phyloP scores from a whole-genome alignment of 805 yeast species.

The Isabelozyma pseudorhagii region DNA sequence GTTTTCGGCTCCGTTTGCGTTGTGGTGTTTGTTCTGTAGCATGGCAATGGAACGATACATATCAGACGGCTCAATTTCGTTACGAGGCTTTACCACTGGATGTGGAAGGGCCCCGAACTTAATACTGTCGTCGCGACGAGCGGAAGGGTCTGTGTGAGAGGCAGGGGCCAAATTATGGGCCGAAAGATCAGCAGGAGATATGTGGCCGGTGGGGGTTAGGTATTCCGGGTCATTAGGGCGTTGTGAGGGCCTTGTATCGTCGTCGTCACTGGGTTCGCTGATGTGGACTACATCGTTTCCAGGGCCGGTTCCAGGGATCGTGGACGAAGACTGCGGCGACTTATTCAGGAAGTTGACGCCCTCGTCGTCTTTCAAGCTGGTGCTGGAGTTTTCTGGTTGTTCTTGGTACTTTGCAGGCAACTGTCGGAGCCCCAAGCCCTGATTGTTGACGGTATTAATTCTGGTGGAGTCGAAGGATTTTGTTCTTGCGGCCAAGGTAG shows the following conservation, averaged over 20 bases:
- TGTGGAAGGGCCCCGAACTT: slow-evolving; percentile 60
- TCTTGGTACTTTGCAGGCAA: neutral
- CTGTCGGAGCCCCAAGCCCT: slow-evolving; percentile 22
- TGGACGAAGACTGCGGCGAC: slow-evolving; percentile 13
- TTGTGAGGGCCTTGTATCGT: slow-evolving; percentile 5
- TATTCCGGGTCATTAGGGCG: too few relatives aligned
- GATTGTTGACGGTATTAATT: slow-evolving; percentile 19
- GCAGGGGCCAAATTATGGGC: neutral
- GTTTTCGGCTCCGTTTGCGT: slow-evolving; percentile 11
- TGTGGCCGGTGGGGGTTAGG: neutral
- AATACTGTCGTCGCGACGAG: slow-evolving; percentile 33
- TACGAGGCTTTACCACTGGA: slow-evolving; percentile 41
- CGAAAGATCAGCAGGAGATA: neutral
- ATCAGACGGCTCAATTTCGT: slow-evolving; percentile 68
- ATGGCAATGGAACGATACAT: slow-evolving; percentile 80
- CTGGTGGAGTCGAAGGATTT: slow-evolving; percentile 24
- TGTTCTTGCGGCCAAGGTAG: slow-evolving; percentile 60
- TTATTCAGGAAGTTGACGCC: neutral
- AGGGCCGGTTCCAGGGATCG: neutral
- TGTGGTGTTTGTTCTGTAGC: slow-evolving; percentile 57
- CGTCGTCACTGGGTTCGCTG: slow-evolving; percentile 44
- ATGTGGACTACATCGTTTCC: slow-evolving; percentile 20
- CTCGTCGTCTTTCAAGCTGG: slow-evolving; percentile 7
- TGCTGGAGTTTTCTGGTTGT: neutral
- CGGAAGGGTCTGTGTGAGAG: neutral